These are phyloP conservation scores for Dendrocalamus latiflorus DNA, from an alignment of 202 grass and related monocot species.

Conservation along the genomic window DNA sequence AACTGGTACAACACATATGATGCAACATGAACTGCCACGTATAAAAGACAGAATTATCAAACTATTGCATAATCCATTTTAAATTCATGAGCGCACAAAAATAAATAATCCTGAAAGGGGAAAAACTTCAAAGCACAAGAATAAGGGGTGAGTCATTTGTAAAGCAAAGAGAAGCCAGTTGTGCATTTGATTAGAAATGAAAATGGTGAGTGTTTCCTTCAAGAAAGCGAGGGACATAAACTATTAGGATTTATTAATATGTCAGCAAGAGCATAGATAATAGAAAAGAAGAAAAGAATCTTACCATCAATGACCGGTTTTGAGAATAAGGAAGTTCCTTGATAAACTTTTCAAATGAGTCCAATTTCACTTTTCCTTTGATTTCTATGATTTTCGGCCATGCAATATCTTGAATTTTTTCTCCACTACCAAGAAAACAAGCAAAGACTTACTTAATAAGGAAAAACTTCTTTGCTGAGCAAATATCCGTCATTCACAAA, in stretches of 20 bases:
- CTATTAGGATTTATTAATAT: background rate
- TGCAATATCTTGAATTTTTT: constrained; percentile 30
- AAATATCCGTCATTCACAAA: background rate
- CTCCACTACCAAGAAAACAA: constrained; percentile 31
- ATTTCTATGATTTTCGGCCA: constrained; percentile 39
- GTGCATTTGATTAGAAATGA: background rate
- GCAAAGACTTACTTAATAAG: background rate
- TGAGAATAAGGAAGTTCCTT: constrained; percentile 37
- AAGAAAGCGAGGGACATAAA: background rate
- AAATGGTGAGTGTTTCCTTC: background rate
- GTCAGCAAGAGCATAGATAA: background rate
- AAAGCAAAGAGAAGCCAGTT: background rate
- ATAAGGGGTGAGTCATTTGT: background rate
- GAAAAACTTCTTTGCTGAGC: background rate
- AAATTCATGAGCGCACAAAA: background rate
- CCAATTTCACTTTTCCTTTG: constrained; percentile 39
- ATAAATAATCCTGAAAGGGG: background rate
- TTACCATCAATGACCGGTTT: constrained; percentile 46
- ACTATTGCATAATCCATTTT: background rate
- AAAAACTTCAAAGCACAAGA: background rate
- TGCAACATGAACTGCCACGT: background rate
- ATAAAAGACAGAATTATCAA: background rate
- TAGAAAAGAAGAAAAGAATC: constrained; percentile 17
- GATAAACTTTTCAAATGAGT: constrained; percentile 42
- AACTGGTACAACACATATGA: background rate